phyloP scores from a whole-genome alignment of 164 flowering plant species.

The Chimonanthus salicifolius region DNA sequence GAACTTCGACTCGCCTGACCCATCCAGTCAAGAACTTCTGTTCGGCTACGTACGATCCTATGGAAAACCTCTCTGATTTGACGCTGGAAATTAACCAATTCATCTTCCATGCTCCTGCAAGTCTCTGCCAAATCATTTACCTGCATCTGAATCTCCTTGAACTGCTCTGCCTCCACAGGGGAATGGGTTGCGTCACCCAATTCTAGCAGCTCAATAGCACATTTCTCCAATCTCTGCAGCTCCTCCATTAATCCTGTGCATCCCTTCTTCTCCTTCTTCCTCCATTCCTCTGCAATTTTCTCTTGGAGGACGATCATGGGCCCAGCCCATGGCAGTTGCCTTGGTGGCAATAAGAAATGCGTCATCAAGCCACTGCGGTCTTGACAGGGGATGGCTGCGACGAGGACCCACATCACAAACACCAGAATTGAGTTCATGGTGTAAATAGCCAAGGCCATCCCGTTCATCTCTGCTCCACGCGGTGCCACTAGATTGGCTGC shows the following conservation, averaged over 20 bases:
- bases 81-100: constrained; percentile 56
- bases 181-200: constrained; percentile 38
- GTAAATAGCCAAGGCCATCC: constrained; percentile 46
- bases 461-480: constrained; percentile 49
- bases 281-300: constrained; percentile 81
- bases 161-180: constrained; percentile 44
- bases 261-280: constrained; percentile 65
- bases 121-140: constrained; percentile 54
- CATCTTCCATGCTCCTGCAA: constrained; percentile 72
- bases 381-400: constrained; percentile 73
- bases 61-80: constrained; percentile 82
- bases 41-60: constrained; percentile 67
- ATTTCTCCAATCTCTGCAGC: constrained; percentile 56
- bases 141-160: constrained; percentile 39
- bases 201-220: constrained; percentile 41
- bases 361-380: constrained; percentile 50
- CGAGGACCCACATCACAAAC: constrained; percentile 72
- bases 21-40: constrained; percentile 47
- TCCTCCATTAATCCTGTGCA: constrained; percentile 66
- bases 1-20: constrained; percentile 44
- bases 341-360: constrained; percentile 39
- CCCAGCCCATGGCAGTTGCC: constrained; percentile 60
- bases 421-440: constrained; percentile 55
- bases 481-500: constrained; percentile 48
- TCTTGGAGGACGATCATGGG: constrained; percentile 59